These are phyloP conservation scores for Trichoderma koningiopsis DNA, from an alignment of 2,329 filamentous ascomycete species.

Conservation along the genomic window DNA sequence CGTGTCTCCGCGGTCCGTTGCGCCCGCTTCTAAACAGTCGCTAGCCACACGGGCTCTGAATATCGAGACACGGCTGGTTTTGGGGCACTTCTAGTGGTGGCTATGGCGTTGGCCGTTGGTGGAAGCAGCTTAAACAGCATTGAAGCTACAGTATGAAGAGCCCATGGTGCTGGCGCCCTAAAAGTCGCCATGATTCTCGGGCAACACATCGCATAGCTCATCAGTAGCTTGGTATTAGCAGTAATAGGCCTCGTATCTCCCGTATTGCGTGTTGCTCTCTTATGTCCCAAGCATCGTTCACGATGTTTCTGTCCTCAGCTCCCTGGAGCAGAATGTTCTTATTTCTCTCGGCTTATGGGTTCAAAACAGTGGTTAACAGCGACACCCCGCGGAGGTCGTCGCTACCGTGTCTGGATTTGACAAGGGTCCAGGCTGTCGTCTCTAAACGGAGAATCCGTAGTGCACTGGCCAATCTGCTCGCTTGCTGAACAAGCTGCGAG, in stretches of 20 bases:
- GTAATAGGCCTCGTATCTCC: background rate
- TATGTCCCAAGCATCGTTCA: background rate
- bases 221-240: background rate
- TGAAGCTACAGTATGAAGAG: background rate
- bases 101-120: background rate
- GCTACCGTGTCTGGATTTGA: constrained; percentile 17
- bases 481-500: constrained; percentile 7
- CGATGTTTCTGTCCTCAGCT: background rate
- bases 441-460: constrained; percentile 18
- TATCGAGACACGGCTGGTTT: constrained; percentile 13
- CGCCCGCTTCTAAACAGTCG: constrained; percentile 21
- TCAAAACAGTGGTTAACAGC: background rate
- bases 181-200: background rate
- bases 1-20: constrained; percentile 25
- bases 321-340: background rate
- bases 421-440: constrained; percentile 13
- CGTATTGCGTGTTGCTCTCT: background rate
- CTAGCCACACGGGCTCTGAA: constrained; percentile 5
- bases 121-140: background rate
- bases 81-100: background rate
- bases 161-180: background rate
- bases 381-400: background rate
- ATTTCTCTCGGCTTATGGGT: background rate
- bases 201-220: background rate
- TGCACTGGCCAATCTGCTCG: constrained; percentile 20